Base-by-base conservation (phyloP, 2,329 filamentous ascomycete genomes). In the Periconia digitata region DNA sequence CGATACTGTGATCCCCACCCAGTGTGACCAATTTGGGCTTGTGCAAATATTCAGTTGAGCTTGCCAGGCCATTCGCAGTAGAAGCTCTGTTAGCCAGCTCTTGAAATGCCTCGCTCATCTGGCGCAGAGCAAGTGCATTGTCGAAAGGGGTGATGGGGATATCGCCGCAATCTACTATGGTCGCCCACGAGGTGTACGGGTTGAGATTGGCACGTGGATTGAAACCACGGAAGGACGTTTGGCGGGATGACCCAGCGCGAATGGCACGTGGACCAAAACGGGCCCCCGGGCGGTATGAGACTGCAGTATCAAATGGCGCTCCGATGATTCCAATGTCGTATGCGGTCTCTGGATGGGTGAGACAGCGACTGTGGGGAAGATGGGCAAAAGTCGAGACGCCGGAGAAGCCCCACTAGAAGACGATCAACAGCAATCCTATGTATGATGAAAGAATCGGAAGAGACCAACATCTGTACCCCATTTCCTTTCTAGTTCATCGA, bases 221-320 rank as follows among this genome's bases (percentile, higher is more conserved):
- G 80, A 88, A 91, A 64, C 87, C 87, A 36, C 90, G 83, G 69
- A 87, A 89, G 2, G 85, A 81, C 13, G 87, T 90, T 73, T 96
- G 91, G 17, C 91, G 85, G 7, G 86, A 80, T 24, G 89, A 92
- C 35, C 90, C 91, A 34, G 89, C 85, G 47, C 92, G 86, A 63
- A 96, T 96, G 36, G 90, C 89, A 38, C 90, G 84, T 27, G 92
- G 92, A 0, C 92, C 92, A 66, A 96, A 96, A 8, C 92, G 84
- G 36, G 76, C 76, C 24, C 72, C 72, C 60, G 60, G 59, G 13
- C 59, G 50, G 42, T 79, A 79, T 43, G 69, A 72, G 0, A 78
- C 76, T 20, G 76, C 72, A 2, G 76, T 79, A 51, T 79, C 76
- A 51, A 79, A 79, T 0, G 76, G 76, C 3, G 73, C 76, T 2